phyloP scores from a whole-genome alignment of 1,284 basidiomycete genomes.

The Melampsora larici-populina region DNA sequence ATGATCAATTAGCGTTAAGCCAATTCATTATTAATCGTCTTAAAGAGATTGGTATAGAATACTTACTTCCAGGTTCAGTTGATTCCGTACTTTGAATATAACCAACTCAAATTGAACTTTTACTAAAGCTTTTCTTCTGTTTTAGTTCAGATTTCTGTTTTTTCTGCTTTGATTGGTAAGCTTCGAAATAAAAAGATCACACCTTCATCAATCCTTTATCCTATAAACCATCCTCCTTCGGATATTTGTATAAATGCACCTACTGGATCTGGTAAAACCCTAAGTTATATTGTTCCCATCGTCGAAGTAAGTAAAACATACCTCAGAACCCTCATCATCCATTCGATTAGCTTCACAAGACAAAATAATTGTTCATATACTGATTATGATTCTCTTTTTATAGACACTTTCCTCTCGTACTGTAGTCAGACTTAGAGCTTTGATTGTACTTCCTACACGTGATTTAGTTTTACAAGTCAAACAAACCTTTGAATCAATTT shows the following conservation, averaged over 20 bases:
- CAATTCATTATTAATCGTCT: slow-evolving; percentile 65
- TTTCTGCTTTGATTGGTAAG: slow-evolving; percentile 68
- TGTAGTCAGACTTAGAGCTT: slow-evolving; percentile 79
- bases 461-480: slow-evolving; percentile 91
- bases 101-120: not conserved
- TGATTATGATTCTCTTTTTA: no score
- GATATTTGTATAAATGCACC: slow-evolving; percentile 97
- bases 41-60: slow-evolving; percentile 69
- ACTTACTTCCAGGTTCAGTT: slow-evolving; percentile 79
- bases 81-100: slow-evolving; percentile 17
- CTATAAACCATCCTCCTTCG: slow-evolving; percentile 66
- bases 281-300: slow-evolving; percentile 89
- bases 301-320: slow-evolving; percentile 64
- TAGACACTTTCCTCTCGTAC: slow-evolving; percentile 70
- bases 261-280: slow-evolving; percentile 93
- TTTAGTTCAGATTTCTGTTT: slow-evolving; percentile 74
- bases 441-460: slow-evolving; percentile 87
- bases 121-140: slow-evolving; percentile 17
- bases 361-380: no score
- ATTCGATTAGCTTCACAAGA: no score
- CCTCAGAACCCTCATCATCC: not conserved
- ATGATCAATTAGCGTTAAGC: slow-evolving; percentile 63
- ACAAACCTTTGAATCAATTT: slow-evolving; percentile 80
- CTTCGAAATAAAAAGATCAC: slow-evolving; percentile 52
- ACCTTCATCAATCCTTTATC: slow-evolving; percentile 61